Conservation (phyloP, 352 stramenopile species). For the Saprolegnia parasitica region DNA sequence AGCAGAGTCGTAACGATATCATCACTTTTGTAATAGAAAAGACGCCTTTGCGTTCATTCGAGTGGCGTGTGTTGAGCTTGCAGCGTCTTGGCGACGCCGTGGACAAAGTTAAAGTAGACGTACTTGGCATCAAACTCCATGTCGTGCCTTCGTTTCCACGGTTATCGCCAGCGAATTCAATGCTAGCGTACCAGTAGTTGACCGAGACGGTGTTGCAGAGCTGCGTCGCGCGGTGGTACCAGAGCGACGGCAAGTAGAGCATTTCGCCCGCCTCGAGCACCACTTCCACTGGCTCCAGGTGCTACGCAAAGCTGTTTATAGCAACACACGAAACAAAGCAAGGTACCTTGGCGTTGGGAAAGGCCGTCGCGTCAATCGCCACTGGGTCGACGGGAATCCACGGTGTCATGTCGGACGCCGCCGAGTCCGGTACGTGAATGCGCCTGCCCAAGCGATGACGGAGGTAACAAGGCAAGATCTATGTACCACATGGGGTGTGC, state of each 20-base stretch:
- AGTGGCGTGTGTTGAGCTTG: neutral
- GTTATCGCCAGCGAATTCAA: no score
- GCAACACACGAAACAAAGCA: no score
- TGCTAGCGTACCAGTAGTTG: slow-evolving; percentile 84
- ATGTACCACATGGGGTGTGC: neutral
- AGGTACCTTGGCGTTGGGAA: slow-evolving; percentile 40
- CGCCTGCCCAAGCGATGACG: slow-evolving; percentile 9
- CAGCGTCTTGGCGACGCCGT: slow-evolving; percentile 38
- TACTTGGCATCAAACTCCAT: slow-evolving; percentile 86
- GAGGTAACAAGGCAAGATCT: slow-evolving; percentile 37
- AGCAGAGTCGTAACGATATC: no score
- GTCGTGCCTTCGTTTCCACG: no score
- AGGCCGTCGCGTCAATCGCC: slow-evolving; percentile 48
- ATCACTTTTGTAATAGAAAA: no score
- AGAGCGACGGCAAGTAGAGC: slow-evolving; percentile 74
- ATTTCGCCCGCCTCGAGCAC: slow-evolving; percentile 64
- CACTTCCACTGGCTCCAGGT: slow-evolving; percentile 58
- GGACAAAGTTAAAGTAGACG: slow-evolving; percentile 83
- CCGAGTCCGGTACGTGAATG: slow-evolving; percentile 34
- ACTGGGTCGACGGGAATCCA: slow-evolving; percentile 81
- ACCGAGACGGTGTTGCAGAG: slow-evolving; percentile 71
- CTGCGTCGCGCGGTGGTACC: slow-evolving; percentile 80
- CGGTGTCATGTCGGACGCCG: slow-evolving; percentile 48
- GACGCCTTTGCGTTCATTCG: no score
- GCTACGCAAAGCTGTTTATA: no score